Percentiles rank a stretch among this genome's conserved stretches.
Evolutionary conservation across 306 rosid genomes (phyloP).

Genomic region (Rosa chinensis): DNA sequence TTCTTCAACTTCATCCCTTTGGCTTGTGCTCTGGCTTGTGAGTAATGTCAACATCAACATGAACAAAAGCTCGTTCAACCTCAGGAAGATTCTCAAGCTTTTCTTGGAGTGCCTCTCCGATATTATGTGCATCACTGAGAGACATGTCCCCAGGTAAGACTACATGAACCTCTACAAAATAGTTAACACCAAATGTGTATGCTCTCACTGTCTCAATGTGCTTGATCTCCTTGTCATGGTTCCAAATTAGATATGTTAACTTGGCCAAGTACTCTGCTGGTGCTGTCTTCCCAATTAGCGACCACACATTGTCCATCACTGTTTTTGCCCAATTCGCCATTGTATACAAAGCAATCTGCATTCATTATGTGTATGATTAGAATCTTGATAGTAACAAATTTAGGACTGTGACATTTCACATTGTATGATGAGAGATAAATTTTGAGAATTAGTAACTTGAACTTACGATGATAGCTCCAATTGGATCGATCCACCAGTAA

Average conservation of each 20-base stretch:
- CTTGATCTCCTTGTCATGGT: constrained; percentile 69
- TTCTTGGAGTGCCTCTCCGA: constrained; percentile 85
- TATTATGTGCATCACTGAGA: constrained; percentile 69
- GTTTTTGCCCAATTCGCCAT: constrained; percentile 87
- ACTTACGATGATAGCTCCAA: constrained; percentile 76
- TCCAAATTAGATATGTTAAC: constrained; percentile 80
- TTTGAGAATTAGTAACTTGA: background rate
- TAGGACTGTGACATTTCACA: background rate
- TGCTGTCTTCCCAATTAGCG: constrained; percentile 73
- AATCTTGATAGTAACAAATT: background rate
- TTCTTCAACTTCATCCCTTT: constrained; percentile 20
- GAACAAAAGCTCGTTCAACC: constrained; percentile 92
- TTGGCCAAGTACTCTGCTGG: constrained; percentile 82
- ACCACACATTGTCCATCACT: constrained; percentile 84
- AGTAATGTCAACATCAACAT: constrained; percentile 72
- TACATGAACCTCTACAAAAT: constrained; percentile 84
- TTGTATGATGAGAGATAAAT: background rate
- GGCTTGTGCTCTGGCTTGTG: constrained; percentile 76
- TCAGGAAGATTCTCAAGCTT: constrained; percentile 79
- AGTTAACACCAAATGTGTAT: constrained; percentile 67
- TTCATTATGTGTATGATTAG: background rate
- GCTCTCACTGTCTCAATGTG: constrained; percentile 82
- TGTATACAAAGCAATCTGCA: constrained; percentile 87
- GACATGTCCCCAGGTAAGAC: constrained; percentile 67
- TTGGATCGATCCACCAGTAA: constrained; percentile 92